Conservation (phyloP, 176 grass and related monocot species). For the Oryza glaberrima region DNA sequence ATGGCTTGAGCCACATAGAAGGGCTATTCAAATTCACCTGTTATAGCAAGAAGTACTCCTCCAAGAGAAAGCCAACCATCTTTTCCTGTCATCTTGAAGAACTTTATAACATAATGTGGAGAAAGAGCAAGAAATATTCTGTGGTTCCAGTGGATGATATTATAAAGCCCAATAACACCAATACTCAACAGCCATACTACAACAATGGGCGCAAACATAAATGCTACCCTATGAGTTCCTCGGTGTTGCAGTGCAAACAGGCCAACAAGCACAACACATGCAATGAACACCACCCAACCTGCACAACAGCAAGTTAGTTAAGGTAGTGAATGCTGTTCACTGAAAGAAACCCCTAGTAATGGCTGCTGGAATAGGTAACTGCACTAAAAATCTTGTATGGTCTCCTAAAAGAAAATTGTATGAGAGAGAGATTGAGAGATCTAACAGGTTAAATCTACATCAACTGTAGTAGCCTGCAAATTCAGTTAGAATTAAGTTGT, state of each 20-base stretch:
- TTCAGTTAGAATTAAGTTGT: not conserved
- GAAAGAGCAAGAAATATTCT: conserved; percentile 68
- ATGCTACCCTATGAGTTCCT: conserved; percentile 72
- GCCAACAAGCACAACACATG: conserved; percentile 65
- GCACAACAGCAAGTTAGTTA: conserved; percentile 30
- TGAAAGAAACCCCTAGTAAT: not conserved
- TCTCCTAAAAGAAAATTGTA: conserved; percentile 18
- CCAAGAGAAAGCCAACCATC: conserved; percentile 76
- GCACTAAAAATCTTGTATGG: not conserved
- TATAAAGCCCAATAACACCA: conserved; percentile 64
- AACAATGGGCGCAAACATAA: conserved; percentile 73
- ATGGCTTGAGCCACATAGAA: not conserved
- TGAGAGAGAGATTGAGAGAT: not conserved
- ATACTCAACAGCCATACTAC: conserved; percentile 67
- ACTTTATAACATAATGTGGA: conserved; percentile 64
- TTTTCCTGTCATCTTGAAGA: conserved; percentile 63
- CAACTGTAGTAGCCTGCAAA: not conserved
- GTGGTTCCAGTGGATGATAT: conserved; percentile 75
- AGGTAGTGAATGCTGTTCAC: not conserved
- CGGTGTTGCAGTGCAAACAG: conserved; percentile 74
- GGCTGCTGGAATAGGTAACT: not conserved
- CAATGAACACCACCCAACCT: conserved; percentile 63
- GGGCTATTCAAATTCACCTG: conserved; percentile 49
- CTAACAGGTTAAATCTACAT: not conserved
- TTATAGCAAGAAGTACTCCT: conserved; percentile 64